Percentiles rank a stretch among this genome's conserved stretches.
Evolutionary conservation across 2,329 filamentous ascomycete genomes (phyloP).

Genomic region (Hypoxylon sp.): DNA sequence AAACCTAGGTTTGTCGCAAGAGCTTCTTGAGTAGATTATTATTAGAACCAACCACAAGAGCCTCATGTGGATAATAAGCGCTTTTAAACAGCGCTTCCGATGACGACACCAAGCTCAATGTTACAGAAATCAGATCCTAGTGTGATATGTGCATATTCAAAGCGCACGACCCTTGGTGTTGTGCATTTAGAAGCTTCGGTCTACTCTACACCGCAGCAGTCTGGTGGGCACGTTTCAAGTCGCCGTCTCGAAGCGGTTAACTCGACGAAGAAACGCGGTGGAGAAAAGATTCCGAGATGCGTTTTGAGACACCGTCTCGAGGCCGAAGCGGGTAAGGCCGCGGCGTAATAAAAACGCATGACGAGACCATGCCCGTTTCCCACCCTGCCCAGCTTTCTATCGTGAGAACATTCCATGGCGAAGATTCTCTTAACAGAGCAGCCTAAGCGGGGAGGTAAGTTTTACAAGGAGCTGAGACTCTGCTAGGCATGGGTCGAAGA

Average conservation of each 20-base stretch:
- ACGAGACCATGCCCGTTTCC: conserved; percentile 13
- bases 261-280: neutral
- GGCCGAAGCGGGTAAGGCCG: conserved; percentile 1
- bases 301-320: conserved; percentile 6
- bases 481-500: conserved; percentile 17
- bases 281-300: conserved; percentile 10
- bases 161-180: neutral
- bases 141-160: neutral
- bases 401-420: conserved; percentile 6
- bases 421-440: conserved; percentile 26
- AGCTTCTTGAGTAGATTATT: no score
- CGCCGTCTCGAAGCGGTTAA: neutral
- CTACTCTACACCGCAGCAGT: neutral
- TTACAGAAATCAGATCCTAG: neutral
- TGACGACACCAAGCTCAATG: conserved; percentile 1
- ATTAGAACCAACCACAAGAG: no score
- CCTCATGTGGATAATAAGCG: no score
- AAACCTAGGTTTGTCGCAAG: no score
- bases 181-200: conserved; percentile 6
- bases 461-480: conserved; percentile 18
- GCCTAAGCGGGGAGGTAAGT: conserved; percentile 27
- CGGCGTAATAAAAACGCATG: conserved; percentile 18
- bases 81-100: neutral
- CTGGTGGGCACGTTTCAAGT: conserved; percentile 18
- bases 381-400: no score